phyloP scores from a whole-genome alignment of 352 stramenopile species.

The Pythium aquatile region DNA sequence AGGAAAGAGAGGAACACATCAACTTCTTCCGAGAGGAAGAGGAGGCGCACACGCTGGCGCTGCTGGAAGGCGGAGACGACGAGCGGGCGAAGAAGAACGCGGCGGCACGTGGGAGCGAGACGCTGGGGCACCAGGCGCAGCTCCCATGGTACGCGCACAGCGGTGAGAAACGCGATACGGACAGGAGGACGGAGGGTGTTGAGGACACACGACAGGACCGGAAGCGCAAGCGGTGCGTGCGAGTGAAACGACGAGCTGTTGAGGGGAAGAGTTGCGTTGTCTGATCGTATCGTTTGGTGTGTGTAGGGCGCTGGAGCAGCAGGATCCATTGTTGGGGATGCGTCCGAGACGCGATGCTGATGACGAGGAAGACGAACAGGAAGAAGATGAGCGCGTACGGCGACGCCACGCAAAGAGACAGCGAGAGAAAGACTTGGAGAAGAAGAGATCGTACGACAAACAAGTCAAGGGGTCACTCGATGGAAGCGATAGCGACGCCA shows the following conservation, averaged over 20 bases:
- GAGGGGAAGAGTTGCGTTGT: background rate
- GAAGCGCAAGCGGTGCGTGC: constrained; percentile 21
- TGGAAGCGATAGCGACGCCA: background rate
- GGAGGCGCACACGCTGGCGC: constrained; percentile 25
- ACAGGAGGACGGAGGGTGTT: background rate
- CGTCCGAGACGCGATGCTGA: constrained; percentile 7
- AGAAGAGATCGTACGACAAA: background rate
- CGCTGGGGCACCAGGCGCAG: constrained; percentile 20
- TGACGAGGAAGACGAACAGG: constrained; percentile 9
- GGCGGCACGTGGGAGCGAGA: constrained; percentile 4
- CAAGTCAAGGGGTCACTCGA: background rate
- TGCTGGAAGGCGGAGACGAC: constrained; percentile 17
- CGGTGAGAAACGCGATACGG: background rate
- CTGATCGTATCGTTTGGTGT: background rate
- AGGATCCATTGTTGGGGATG: constrained; percentile 21
- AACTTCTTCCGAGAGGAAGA: constrained; percentile 32
- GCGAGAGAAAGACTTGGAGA: background rate
- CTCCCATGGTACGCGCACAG: constrained; percentile 26
- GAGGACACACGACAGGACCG: background rate
- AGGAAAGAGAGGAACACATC: constrained; percentile 14
- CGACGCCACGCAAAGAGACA: background rate
- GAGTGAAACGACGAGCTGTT: background rate
- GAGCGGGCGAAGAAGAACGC: background rate
- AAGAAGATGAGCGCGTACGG: constrained; percentile 20
- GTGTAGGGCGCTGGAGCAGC: constrained; percentile 14